Base-by-base conservation (phyloP, 805 yeast genomes). In the Hanseniaspora vineae region DNA sequence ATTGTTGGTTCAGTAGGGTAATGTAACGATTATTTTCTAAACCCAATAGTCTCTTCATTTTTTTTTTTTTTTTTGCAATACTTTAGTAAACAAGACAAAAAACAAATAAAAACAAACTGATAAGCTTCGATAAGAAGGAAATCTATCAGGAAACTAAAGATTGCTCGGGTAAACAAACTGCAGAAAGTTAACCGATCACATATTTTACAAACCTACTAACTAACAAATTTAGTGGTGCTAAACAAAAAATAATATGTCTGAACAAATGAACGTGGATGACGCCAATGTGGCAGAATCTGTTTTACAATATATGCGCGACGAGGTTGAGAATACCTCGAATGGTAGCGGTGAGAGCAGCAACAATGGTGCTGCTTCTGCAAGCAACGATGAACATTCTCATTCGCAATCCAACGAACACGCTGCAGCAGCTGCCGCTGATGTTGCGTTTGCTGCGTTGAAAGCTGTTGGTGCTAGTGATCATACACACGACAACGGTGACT, bases 361-460 rank as follows among this genome's bases (percentile, higher is more conserved):
- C 37, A 8, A 50, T 19, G 20, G 43, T 11, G 49, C 20, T 6
- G 23, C 17, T 17, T 43, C 35, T 32, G 23, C 39, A 11, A 44
- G 48, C 18, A 47, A 58, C 13, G 57, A 54, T n/a, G 52, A 63
- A 6, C 62, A 57, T 18, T 65, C 65, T 1, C 53, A 58, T 42
- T 64, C n/a, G n/a, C n/a, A n/a, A n/a, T n/a, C 65, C 9, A 65
- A 64, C 17, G 61, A 62, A 9, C 65, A 64, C 1, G 62, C 65
- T 20, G 66, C 66, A 1, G 56, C 58, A 42, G 61, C 60, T 14
- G 49, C 57, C 31, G 54, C 54, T 18, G 51, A 50, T 29, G 40
- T 37, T 37, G 19, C 40, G 3, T 37, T n/a, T 37, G 40, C 40
- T 37, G 40, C 40, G 6, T 37, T 37, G 40, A 37, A 37, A 37